Conservation (phyloP, 2,329 filamentous ascomycete species). For the Colletotrichum simmondsii region DNA sequence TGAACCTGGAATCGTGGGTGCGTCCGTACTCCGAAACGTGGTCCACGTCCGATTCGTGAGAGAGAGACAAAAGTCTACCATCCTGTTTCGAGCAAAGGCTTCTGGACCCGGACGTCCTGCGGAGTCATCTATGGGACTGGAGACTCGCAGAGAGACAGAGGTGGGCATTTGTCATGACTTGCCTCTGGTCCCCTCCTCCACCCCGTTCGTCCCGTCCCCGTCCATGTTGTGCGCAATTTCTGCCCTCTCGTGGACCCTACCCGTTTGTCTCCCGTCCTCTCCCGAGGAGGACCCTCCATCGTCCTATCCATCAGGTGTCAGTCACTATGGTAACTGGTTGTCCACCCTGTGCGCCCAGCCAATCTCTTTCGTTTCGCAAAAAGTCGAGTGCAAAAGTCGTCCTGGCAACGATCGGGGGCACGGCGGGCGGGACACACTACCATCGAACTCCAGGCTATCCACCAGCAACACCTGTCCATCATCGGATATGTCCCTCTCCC, state of each 20-base stretch:
- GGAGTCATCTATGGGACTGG: not conserved
- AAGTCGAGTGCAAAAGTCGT: slow-evolving; percentile 9
- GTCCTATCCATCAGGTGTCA: not conserved
- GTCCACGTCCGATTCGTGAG: not conserved
- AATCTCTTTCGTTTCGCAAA: slow-evolving; percentile 19
- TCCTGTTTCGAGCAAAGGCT: slow-evolving; percentile 14
- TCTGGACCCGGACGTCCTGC: not conserved
- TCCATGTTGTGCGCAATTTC: slow-evolving; percentile 1
- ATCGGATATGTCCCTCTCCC: not conserved
- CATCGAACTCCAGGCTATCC: slow-evolving; percentile 3
- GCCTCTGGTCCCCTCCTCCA: too few species aligned
- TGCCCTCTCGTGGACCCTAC: slow-evolving; percentile 7
- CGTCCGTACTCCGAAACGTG: not conserved
- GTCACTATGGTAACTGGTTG: not conserved
- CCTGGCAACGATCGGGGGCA: slow-evolving; percentile 3
- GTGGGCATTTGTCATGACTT: not conserved
- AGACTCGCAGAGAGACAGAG: not conserved
- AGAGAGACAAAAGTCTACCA: not conserved
- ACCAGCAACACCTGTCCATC: not conserved
- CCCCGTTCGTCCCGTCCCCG: not conserved
- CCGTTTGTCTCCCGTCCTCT: not conserved
- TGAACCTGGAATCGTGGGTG: too few species aligned
- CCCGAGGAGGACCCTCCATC: not conserved
- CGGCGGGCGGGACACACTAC: not conserved
- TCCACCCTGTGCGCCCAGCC: not conserved